Evolutionary conservation across 208 protist genomes (phyloP).

Genomic region (Tetramitus jugosus): DNA sequence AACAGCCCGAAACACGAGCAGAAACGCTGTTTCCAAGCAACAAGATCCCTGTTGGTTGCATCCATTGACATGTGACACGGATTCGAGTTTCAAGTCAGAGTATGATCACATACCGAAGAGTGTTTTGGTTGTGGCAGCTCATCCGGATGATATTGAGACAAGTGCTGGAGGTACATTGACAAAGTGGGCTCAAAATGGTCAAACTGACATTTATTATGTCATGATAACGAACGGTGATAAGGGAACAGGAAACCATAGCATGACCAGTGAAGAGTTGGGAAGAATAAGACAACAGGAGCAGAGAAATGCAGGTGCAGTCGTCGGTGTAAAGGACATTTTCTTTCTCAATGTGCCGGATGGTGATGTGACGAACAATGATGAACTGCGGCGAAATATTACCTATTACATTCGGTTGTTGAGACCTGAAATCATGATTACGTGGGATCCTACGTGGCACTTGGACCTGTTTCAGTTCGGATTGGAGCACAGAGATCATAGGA

Average conservation of each 20-base stretch:
- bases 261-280: neutral
- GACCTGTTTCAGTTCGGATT: too few relatives aligned
- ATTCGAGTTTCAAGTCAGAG: too few relatives aligned
- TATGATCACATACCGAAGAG: neutral
- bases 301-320: neutral
- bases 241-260: neutral
- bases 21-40: too few relatives aligned
- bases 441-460: too few relatives aligned
- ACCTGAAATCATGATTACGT: too few relatives aligned
- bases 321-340: neutral
- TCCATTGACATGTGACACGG: too few relatives aligned
- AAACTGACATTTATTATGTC: neutral
- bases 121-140: neutral
- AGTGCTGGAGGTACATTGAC: neutral
- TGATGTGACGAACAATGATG: neutral
- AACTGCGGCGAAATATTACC: neutral
- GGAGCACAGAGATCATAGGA: too few relatives aligned
- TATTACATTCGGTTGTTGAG: neutral
- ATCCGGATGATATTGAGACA: neutral
- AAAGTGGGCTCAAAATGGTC: neutral
- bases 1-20: too few relatives aligned
- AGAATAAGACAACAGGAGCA: neutral
- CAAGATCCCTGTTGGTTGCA: too few relatives aligned
- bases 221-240: neutral
- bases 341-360: neutral